Evolutionary conservation across 306 rosid species (phyloP), one percentile per base, ranked within the genome.

Genomic region (Oxytropis ochrocephala): DNA sequence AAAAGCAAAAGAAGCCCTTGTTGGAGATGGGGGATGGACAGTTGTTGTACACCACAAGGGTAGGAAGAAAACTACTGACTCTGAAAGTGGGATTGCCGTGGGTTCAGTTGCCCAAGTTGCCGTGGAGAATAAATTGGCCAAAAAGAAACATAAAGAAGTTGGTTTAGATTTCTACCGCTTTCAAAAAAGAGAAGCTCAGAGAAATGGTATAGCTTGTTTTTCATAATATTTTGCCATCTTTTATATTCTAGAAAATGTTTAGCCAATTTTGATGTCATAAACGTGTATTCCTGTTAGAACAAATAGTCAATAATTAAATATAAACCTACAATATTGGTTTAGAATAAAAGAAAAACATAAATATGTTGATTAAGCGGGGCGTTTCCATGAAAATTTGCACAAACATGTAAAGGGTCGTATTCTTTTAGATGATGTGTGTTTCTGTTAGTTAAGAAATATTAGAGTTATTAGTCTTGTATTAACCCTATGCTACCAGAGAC

Each of bases 21-120:
- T 80, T 44, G 91, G 89, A 21, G 96, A 89, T 24, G 96, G 88
- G 36, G 98, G 98, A 51, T 92, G 96, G 96, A 88, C 96, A 0
- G 91, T 92, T 55, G 96, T 89, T 59, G 84, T 74, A 19, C 96
- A 90, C 78, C 95, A 89, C 46, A 92, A 85, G 69, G 98, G 98
- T 69, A 83, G 98, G 83, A 92, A 92, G 82, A 92, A 88, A 83
- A 88, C 96, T n/a, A 86, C 83, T 0, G 96, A 89, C 29, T 72
- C 88, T 75, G 96, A 83, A 70, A 91, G 86, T 80, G 95, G 98
- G 73, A 56, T 80, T 64, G 85, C 80, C 8, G 88, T 92, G 24
- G 96, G 95, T 19, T 92, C 96, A 4, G 91, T 86, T 59, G 88
- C 96, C 12, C 91, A 85, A 79, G 95, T 85, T 63, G 92, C 82